A percentile compares a stretch with the other conserved stretches of the same genome.
phyloP scores from a whole-genome alignment of 2,329 filamentous ascomycete species.

The Ophiostoma montium region DNA sequence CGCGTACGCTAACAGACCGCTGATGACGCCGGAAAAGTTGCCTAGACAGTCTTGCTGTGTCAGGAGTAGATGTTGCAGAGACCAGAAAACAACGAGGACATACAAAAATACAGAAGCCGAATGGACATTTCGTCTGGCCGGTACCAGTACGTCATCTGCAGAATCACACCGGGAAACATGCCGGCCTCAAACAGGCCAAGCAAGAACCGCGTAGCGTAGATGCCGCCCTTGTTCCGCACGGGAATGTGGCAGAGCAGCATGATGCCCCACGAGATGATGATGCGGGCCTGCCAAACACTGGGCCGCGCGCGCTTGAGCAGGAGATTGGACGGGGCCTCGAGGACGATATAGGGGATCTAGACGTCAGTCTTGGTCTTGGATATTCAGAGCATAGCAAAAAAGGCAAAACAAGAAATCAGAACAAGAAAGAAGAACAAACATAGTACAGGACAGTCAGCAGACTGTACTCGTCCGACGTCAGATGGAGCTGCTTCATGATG shows the following conservation, averaged over 20 bases:
- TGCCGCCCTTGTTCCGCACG: constrained; percentile 32
- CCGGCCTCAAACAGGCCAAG: constrained; percentile 55
- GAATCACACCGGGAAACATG: constrained; percentile 45
- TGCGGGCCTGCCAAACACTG: constrained; percentile 58
- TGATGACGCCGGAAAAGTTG: constrained; percentile 26
- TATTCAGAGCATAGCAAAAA: no score
- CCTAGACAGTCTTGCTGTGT: constrained; percentile 22
- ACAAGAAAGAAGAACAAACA: constrained; percentile 16
- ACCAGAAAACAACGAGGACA: constrained; percentile 7
- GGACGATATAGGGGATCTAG: constrained; percentile 53
- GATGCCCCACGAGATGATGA: constrained; percentile 50
- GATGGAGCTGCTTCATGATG: constrained; percentile 26
- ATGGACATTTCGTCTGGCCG: constrained; percentile 32
- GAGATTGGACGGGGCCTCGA: constrained; percentile 65
- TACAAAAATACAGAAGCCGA: constrained; percentile 31
- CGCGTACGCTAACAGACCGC: constrained; percentile 28
- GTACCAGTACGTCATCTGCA: constrained; percentile 34
- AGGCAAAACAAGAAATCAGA: no score
- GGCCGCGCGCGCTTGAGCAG: constrained; percentile 62
- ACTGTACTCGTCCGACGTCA: constrained; percentile 27
- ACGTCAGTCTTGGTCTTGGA: not conserved
- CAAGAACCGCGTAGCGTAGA: constrained; percentile 38
- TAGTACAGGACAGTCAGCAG: constrained; percentile 26
- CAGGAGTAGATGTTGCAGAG: not conserved
- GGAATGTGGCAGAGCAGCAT: constrained; percentile 39